Percentiles rank a stretch among this genome's conserved stretches.
Conservation (phyloP, 73 alveolate species). For the Paramecium sonneborni region DNA sequence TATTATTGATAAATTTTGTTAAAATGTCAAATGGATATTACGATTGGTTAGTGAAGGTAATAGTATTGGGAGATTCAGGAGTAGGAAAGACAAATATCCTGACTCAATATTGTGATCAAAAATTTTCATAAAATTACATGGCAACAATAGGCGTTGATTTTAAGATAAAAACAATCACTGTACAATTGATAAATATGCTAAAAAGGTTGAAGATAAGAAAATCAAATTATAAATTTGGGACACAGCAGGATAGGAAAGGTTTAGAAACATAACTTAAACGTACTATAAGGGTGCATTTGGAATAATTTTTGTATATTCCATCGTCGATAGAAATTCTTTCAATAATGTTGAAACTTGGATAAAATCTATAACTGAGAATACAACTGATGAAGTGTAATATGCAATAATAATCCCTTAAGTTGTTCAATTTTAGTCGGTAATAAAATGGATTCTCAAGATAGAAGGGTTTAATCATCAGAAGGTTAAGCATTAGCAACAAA, state of each 20-base stretch:
- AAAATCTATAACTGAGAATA: conserved; percentile 43
- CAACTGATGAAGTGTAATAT: conserved; percentile 61
- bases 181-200: background rate
- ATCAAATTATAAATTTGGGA: conserved; percentile 74
- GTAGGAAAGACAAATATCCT: conserved; percentile 89
- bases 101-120: conserved; percentile 80
- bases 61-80: conserved; percentile 85
- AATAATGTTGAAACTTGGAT: conserved; percentile 64
- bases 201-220: conserved; percentile 5
- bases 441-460: conserved; percentile 70
- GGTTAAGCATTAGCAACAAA: conserved; percentile 66
- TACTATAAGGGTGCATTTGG: conserved; percentile 87
- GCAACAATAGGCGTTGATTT: conserved; percentile 91
- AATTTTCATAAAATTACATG: conserved; percentile 77
- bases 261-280: conserved; percentile 81
- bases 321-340: conserved; percentile 77
- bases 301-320: conserved; percentile 79
- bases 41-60: conserved; percentile 68
- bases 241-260: conserved; percentile 91
- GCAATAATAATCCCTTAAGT: background rate
- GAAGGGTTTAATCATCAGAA: conserved; percentile 53
- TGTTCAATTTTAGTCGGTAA: conserved; percentile 71
- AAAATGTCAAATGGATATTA: conserved; percentile 22
- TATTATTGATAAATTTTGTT: background rate
- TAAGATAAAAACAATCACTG: conserved; percentile 75